Conservation (phyloP, 2,329 filamentous ascomycete species). For the Botrytis fragariae region DNA sequence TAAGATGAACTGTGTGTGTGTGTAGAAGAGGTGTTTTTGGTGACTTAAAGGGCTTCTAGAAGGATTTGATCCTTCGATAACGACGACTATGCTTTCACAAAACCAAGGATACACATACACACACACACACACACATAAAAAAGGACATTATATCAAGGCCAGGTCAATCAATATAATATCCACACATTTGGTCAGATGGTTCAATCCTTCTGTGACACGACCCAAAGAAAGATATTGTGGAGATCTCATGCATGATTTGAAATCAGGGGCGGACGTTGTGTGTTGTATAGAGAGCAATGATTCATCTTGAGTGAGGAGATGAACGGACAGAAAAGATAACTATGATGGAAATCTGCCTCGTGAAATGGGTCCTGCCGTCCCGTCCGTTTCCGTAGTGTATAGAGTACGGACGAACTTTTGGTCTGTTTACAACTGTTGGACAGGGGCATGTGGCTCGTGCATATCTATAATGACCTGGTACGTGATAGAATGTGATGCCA, state of each 20-base stretch:
- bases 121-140: not conserved
- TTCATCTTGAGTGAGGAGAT: not conserved
- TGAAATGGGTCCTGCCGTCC: constrained; percentile 2
- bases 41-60: constrained; percentile 8
- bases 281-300: not conserved
- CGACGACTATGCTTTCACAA: not conserved
- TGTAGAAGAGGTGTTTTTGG: not conserved
- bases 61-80: constrained; percentile 9
- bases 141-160: not conserved
- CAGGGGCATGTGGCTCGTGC: constrained; percentile 10
- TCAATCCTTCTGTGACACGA: constrained; percentile 19
- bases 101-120: not conserved
- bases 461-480: not conserved
- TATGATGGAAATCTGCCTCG: not conserved
- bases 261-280: constrained; percentile 2
- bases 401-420: constrained; percentile 6
- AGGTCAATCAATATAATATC: not conserved
- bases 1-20: not conserved
- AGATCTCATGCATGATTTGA: constrained; percentile 9
- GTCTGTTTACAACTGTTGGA: constrained; percentile 6
- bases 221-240: constrained; percentile 10
- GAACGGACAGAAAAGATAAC: not conserved
- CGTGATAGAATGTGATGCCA: not conserved
- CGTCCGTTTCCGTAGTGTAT: not conserved
- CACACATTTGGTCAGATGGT: constrained; percentile 12